Conservation (phyloP, 1,284 basidiomycete genomes). For the Ceratorhiza oryzae-sativae region DNA sequence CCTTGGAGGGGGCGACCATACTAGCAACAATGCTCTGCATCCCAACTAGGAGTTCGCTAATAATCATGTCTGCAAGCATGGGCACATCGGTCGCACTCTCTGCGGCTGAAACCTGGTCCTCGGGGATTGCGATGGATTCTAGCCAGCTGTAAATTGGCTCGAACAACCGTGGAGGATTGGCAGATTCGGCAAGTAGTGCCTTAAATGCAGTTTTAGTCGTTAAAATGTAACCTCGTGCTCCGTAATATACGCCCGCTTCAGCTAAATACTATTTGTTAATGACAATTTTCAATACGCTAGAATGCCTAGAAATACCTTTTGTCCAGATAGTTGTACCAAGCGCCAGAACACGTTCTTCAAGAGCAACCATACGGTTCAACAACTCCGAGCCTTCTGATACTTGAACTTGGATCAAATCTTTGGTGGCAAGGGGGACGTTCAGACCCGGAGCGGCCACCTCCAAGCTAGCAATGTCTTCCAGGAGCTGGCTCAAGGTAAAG, state of each 20-base stretch:
- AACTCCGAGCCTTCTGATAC: background rate
- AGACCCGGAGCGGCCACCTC: background rate
- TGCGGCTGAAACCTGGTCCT: background rate
- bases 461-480: conserved; percentile 26
- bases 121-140: background rate
- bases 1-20: background rate
- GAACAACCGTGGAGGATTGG: conserved; percentile 20
- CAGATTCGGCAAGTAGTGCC: background rate
- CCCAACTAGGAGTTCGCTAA: conserved; percentile 18
- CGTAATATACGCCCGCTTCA: background rate
- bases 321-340: conserved; percentile 29
- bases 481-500: conserved; percentile 1
- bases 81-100: background rate
- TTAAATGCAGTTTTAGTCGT: conserved; percentile 3
- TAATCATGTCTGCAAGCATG: conserved; percentile 7
- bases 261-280: background rate
- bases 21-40: conserved; percentile 21
- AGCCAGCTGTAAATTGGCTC: conserved; percentile 12
- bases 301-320: background rate
- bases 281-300: background rate
- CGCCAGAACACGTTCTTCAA: background rate
- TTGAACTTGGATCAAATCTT: background rate
- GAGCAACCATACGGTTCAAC: background rate
- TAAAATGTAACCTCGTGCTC: background rate
- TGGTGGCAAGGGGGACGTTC: background rate